Base-by-base conservation (phyloP, 23 red algal species). In the Chondrus crispus region DNA sequence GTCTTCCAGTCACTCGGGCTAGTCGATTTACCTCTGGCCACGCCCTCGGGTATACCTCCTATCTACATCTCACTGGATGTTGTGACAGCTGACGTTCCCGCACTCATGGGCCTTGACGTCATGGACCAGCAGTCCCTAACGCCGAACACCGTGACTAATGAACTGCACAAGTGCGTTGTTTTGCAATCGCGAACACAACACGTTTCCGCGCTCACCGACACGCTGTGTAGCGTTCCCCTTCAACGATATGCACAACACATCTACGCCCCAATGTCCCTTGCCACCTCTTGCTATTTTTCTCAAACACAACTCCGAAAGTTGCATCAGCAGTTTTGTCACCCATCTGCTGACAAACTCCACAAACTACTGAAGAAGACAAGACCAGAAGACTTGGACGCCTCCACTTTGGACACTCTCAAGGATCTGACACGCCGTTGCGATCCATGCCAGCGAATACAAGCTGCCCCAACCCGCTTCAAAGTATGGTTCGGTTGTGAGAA, bases 361-460 rank as follows among this genome's bases (percentile, higher is more conserved):
- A 51, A 63, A 24, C 40, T 82, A 26, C 42, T 82, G 0, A 50
- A 50, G 30, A 19, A 47, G 40, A 47, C 78, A 53, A 1, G 43
- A 35, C 78, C 44, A 60, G 0, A 82, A 37, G 43, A 60, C 7
- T 22, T 57, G 24, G 57, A 20, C 10, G 24, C 19, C 12, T 22
- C 52, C 1, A 82, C 78, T 24, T 43, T 22, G 12, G 57, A 33
- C 22, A 14, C 2, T 8, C 24, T 82, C 0, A 57, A 82, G 2
- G 45, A 57, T 20, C 52, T 58, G 29, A 55, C 78, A 0, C 26
- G 35, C 26, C 26, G 26, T 9, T 66, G 78, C 52, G 78, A 83
- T 38, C 78, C 78, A 58, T 83, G 1, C 46, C 46, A 83, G 57
- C 1, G 78, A 45, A 83, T 83, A n/a, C 0, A 83, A 47, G 32